Evolutionary conservation across 495 filamentous ascomycete genomes (phyloP), one percentile per base, ranked within the genome.

Genomic region (Penicillium simplicissimum): DNA sequence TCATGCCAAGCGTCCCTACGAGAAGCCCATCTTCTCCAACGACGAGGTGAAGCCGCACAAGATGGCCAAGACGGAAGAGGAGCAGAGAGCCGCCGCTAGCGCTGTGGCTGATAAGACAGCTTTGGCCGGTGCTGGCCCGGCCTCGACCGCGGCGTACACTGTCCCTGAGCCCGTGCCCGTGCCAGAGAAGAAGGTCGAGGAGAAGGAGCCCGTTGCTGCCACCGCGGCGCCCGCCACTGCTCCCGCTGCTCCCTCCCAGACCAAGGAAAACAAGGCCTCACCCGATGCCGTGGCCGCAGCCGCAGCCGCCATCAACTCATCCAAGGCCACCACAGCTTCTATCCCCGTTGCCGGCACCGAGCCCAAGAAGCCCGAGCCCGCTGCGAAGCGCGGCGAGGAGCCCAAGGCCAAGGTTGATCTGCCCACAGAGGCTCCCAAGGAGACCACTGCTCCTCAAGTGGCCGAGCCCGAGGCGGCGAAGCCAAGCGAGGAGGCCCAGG

Each of bases 131-230:
- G 69, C 58, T 35, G 69, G 69, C 11, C 69, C 69, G 23, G 69
- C 69, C 25, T 61, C 69, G 31, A 64, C 67, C 35, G 69, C 67
- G 14, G 69, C 64, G 31, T 58, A 60, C 42, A 69, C 67, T 1
- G 42, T 62, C 6, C 65, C 67, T 13, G 69, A 72, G 65, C 69
- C 67, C 15, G 64, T 61, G 21, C 58, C 58, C 21, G 59, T 43
- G 14, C 53, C 53, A 4, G 63, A 60, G 63, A 36, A 58, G 82
- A 95, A 93, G 72, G 77, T 74, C 62, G 81, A 83, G 70, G 85
- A 95, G 67, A 88, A 92, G 74, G 36, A 35, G 51, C 28, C 28
- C 15, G 90, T 85, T 92, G 43, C 42, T 43, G 34, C 55, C n/a
- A n/a, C 37, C 14, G 31, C 31, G 23, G n/a, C n/a, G n/a, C n/a